Conservation (phyloP, 1,139 yeast species). For the Kluyveromyces sp. region DNA sequence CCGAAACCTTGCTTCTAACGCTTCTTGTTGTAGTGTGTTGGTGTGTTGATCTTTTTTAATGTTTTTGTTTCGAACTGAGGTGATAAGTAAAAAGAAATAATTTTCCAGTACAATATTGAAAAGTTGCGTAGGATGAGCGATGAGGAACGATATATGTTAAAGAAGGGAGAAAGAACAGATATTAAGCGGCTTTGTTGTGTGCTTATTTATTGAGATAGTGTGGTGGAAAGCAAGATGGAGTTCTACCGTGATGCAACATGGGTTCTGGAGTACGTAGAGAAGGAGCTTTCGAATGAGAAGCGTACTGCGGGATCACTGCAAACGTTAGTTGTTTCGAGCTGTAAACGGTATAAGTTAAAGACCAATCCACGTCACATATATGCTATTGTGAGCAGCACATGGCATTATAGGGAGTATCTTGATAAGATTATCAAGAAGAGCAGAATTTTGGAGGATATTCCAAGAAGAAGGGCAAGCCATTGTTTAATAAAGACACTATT, state of each 20-base stretch:
- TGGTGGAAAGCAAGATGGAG: slow-evolving; percentile 37
- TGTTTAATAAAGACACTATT: slow-evolving; percentile 29
- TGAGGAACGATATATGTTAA: not conserved
- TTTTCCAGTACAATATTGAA: not conserved
- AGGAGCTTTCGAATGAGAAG: slow-evolving; percentile 32
- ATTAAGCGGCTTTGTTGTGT: too few relatives aligned
- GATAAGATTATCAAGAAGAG: slow-evolving; percentile 56
- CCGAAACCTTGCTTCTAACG: too few relatives aligned
- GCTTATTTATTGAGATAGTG: not conserved
- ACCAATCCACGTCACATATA: slow-evolving; percentile 73
- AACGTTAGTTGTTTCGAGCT: slow-evolving; percentile 54
- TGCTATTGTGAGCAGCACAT: slow-evolving; percentile 74
- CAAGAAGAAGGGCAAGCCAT: slow-evolving; percentile 37
- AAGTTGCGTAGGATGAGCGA: not conserved
- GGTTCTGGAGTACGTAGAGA: slow-evolving; percentile 32
- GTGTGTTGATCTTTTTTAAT: not conserved
- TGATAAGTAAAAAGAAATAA: slow-evolving; percentile 2
- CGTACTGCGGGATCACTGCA: slow-evolving; percentile 50
- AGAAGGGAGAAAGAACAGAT: too few relatives aligned
- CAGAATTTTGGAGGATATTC: slow-evolving; percentile 40
- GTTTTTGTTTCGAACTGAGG: not conserved
- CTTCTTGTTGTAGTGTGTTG: too few relatives aligned
- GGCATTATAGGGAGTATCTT: slow-evolving; percentile 60
- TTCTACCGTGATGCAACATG: slow-evolving; percentile 56
- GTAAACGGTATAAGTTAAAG: slow-evolving; percentile 39